Conservation (phyloP, 805 yeast genomes). For the Nakazawaea pomicola region DNA sequence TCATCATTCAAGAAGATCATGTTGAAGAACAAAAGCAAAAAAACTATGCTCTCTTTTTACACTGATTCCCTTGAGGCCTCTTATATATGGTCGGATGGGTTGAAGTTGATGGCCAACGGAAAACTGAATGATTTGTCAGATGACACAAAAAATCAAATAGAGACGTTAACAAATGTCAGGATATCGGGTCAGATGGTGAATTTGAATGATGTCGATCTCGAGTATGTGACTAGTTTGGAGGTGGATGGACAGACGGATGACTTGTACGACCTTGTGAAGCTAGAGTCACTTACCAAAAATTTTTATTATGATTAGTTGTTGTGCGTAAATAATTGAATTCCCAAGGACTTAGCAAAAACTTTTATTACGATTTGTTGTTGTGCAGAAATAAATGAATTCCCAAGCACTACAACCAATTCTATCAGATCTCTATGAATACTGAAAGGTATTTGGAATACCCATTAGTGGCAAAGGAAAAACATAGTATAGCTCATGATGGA, state of each 20-base stretch:
- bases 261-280: constrained; percentile 19
- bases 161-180: constrained; percentile 39
- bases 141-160: constrained; percentile 40
- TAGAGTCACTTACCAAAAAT: constrained; percentile 19
- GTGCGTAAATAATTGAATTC: too few species aligned
- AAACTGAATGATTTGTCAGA: constrained; percentile 31
- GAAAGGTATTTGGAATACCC: too few species aligned
- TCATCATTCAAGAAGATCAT: constrained; percentile 51
- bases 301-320: constrained; percentile 24
- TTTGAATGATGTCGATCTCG: constrained; percentile 25
- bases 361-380: too few species aligned
- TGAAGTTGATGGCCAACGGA: constrained; percentile 43
- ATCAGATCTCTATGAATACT: too few species aligned
- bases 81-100: constrained; percentile 75
- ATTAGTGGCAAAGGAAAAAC: too few species aligned
- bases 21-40: constrained; percentile 36
- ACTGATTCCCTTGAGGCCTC: constrained; percentile 67
- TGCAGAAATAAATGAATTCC: too few species aligned
- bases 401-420: too few species aligned
- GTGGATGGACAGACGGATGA: background rate
- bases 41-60: constrained; percentile 50
- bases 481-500: too few species aligned
- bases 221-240: background rate
- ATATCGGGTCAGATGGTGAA: constrained; percentile 44
- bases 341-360: too few species aligned